Evolutionary conservation across 495 filamentous ascomycete genomes (phyloP).

Genomic region (Pseudevernia furfuracea): DNA sequence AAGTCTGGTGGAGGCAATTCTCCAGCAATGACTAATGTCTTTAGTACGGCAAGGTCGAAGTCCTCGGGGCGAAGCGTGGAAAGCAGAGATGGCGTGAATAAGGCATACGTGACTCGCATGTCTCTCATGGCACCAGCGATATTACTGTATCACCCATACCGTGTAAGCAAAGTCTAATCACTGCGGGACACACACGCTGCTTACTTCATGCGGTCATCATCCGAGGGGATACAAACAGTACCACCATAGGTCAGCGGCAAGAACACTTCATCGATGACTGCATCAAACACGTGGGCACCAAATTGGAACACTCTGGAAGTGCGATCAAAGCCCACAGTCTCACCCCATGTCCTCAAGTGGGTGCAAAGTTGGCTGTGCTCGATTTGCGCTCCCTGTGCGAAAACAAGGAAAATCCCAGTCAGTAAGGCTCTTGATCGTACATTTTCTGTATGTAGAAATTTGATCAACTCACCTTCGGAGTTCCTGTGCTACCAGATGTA

Average conservation of each 20-base stretch:
- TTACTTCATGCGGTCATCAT: slow-evolving; percentile 21
- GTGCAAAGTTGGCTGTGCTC: slow-evolving; percentile 1
- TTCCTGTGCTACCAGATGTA: slow-evolving; percentile 59
- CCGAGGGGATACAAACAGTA: slow-evolving; percentile 29
- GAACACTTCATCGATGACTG: slow-evolving; percentile 22
- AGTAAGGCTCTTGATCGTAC: background rate
- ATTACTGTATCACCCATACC: slow-evolving; percentile 31
- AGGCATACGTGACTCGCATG: slow-evolving; percentile 12
- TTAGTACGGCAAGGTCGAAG: slow-evolving; percentile 17
- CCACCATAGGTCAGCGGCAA: slow-evolving; percentile 26
- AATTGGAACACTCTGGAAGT: slow-evolving; percentile 22
- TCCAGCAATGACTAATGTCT: slow-evolving; percentile 26
- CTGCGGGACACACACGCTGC: background rate
- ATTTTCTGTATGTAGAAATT: too few species aligned
- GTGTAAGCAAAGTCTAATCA: background rate
- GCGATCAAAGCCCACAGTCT: background rate
- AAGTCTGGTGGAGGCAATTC: slow-evolving; percentile 17
- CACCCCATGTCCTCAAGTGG: background rate
- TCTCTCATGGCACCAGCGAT: slow-evolving; percentile 28
- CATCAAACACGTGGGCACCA: slow-evolving; percentile 28
- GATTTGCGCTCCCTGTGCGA: slow-evolving; percentile 1
- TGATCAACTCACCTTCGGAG: slow-evolving; percentile 42
- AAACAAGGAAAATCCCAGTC: background rate
- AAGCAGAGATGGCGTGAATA: slow-evolving; percentile 24
- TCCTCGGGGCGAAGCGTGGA: slow-evolving; percentile 17